Base-by-base conservation (phyloP, 257 asterid species). In the Fraxinus cuspidata region DNA sequence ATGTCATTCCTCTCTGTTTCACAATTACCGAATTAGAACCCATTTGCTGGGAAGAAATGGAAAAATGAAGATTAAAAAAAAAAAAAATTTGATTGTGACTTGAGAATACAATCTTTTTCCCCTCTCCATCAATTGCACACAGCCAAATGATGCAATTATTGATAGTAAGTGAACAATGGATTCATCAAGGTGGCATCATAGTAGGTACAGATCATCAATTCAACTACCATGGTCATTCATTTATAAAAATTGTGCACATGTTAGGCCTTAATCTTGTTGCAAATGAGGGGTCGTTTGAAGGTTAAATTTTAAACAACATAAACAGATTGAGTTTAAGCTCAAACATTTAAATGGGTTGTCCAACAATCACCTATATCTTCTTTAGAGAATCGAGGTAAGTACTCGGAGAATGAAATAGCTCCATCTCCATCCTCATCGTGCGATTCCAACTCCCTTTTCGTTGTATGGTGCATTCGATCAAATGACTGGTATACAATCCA, bases 371-470 rank as follows among this genome's bases (percentile, higher is more conserved):
- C 88, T 70, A 85, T 65, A 32, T 85, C 85, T 64, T 78, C 77
- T 25, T 63, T 12, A 10, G 82, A 70, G 66, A 78, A 79, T 15
- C 51, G 78, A 53, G 85, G 85, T 5, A 85, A 56, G 27, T 81
- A 80, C 66, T 85, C 87, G 18, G 37, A 73, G 82, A 85, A 85
- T 7, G 89, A 83, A 73, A 83, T 15, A 3, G 76, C 75, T n/a
- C 82, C 84, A 70, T 85, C 85, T 12, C 82, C 84, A 66, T 85
- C 84, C n/a, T 75, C 70, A 7, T 83, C 89, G 29, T 77, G 78
- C 12, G 23, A 74, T 21, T 75, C 71, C 82, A 83, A 60, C 72
- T 75, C 87, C 35, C 76, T 80, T 47, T 1, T 31, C 0, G 79
- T 74, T 42, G 72, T 72, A 21, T 75, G 71, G 76, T 80, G 68